Evolutionary conservation across 1,284 basidiomycete species (phyloP).

Genomic region (Butyriboletus pseudospeciosus): DNA sequence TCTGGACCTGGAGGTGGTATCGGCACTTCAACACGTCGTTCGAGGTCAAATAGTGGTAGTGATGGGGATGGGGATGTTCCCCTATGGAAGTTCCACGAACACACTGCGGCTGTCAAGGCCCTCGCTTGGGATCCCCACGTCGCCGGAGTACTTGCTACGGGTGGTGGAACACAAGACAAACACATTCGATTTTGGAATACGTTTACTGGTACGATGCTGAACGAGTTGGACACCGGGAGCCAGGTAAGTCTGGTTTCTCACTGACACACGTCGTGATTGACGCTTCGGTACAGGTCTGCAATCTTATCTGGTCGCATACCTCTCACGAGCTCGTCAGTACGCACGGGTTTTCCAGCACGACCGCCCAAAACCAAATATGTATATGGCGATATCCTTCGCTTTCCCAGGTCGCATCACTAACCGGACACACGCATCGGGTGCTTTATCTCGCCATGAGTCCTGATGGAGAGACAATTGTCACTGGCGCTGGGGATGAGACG

Average conservation of each 20-base stretch:
- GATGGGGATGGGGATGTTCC: constrained; percentile 56
- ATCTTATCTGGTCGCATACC: constrained; percentile 93
- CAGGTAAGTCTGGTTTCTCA: constrained; percentile 56
- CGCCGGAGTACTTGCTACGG: constrained; percentile 85
- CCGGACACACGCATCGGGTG: constrained; percentile 92
- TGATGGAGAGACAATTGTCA: constrained; percentile 96
- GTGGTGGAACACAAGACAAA: constrained; percentile 98
- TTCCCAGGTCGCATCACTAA: constrained; percentile 90
- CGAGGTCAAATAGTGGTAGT: constrained; percentile 31
- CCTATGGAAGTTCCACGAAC: constrained; percentile 92
- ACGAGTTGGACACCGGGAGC: constrained; percentile 86
- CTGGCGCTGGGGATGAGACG: constrained; percentile 97
- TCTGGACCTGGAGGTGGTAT: constrained; percentile 27
- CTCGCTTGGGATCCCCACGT: constrained; percentile 98
- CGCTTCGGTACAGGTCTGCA: constrained; percentile 71
- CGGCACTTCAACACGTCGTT: constrained; percentile 20
- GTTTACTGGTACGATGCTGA: constrained; percentile 77
- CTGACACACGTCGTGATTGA: constrained; percentile 6
- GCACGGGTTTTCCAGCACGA: constrained; percentile 92
- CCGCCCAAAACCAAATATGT: constrained; percentile 96
- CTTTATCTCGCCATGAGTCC: constrained; percentile 97
- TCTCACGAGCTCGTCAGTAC: constrained; percentile 98
- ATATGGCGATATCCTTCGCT: constrained; percentile 96
- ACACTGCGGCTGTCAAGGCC: constrained; percentile 96
- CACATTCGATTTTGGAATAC: constrained; percentile 99